Evolutionary conservation across 176 grass and related monocot species (phyloP).

Genomic region (Bothriochloa decipiens): DNA sequence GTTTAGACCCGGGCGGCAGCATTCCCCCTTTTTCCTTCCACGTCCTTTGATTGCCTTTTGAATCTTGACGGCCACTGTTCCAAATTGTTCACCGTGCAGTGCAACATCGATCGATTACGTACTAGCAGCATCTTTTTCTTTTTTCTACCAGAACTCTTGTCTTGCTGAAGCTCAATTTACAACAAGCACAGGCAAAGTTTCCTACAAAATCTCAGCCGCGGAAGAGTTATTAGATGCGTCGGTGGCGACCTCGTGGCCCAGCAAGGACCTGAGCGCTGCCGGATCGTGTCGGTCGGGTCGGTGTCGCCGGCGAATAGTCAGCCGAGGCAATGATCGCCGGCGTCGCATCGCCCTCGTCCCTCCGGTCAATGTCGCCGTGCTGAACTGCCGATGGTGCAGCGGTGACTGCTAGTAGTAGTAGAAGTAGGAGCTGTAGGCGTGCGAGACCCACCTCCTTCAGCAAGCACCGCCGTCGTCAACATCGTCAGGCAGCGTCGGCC

Average conservation of each 20-base stretch:
- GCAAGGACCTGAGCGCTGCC: background rate
- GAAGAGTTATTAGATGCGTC: background rate
- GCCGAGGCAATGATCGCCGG: constrained; percentile 36
- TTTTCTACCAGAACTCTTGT: background rate
- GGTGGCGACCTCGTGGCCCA: background rate
- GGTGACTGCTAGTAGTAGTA: too few relatives aligned
- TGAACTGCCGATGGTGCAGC: background rate
- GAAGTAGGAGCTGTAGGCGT: background rate
- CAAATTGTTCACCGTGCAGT: background rate
- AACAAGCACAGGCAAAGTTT: too few relatives aligned
- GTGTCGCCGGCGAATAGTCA: constrained; percentile 17
- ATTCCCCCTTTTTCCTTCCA: background rate
- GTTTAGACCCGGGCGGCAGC: background rate
- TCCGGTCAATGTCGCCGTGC: background rate
- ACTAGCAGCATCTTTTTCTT: background rate
- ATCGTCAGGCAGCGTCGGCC: background rate
- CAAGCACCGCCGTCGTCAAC: constrained; percentile 20
- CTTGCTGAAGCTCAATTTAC: background rate
- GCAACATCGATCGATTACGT: background rate
- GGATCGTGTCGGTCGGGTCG: background rate
- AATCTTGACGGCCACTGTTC: background rate
- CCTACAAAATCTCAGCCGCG: too few relatives aligned
- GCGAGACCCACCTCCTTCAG: background rate
- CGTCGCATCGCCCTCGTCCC: background rate
- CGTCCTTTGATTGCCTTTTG: constrained; percentile 7